phyloP scores from a whole-genome alignment of 805 yeast species.

The Wickerhamia fluorescens region DNA sequence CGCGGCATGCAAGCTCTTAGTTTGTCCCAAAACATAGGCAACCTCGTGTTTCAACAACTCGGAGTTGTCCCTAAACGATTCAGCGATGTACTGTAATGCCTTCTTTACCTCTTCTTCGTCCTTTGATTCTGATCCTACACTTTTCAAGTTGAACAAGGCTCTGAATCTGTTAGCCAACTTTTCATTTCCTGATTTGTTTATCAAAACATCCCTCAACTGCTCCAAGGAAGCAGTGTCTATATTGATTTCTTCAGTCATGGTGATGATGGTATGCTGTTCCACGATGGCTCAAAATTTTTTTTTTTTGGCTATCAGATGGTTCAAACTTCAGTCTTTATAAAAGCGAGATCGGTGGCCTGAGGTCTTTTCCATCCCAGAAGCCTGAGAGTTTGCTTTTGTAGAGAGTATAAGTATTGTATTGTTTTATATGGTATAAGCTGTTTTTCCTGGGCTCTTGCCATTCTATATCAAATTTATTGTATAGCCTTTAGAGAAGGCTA shows the following conservation, averaged over 20 bases:
- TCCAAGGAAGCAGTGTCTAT: constrained; percentile 45
- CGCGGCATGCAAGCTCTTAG: constrained; percentile 74
- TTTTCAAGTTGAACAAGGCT: constrained; percentile 86
- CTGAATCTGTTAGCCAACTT: constrained; percentile 85
- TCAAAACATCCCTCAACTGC: constrained; percentile 62
- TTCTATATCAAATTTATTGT: not conserved
- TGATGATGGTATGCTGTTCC: not conserved
- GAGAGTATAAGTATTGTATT: constrained; percentile 1
- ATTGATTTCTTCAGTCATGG: constrained; percentile 29
- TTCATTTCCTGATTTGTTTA: constrained; percentile 58
- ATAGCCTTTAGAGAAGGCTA: not conserved
- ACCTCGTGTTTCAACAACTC: constrained; percentile 96
- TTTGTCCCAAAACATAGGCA: constrained; percentile 95
- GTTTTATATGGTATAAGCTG: not conserved
- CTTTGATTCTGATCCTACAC: constrained; percentile 69
- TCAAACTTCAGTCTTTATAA: too few species aligned
- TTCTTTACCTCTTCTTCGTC: constrained; percentile 46
- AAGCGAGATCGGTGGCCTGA: too few species aligned
- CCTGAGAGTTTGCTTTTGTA: too few species aligned
- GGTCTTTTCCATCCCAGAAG: too few species aligned
- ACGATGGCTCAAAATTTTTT: not conserved
- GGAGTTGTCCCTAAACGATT: constrained; percentile 71
- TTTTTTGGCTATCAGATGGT: too few species aligned
- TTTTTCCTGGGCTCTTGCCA: not conserved
- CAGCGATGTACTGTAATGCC: constrained; percentile 80